Conservation (phyloP, 768 basidiomycete species). For the Tricholoma sp. region DNA sequence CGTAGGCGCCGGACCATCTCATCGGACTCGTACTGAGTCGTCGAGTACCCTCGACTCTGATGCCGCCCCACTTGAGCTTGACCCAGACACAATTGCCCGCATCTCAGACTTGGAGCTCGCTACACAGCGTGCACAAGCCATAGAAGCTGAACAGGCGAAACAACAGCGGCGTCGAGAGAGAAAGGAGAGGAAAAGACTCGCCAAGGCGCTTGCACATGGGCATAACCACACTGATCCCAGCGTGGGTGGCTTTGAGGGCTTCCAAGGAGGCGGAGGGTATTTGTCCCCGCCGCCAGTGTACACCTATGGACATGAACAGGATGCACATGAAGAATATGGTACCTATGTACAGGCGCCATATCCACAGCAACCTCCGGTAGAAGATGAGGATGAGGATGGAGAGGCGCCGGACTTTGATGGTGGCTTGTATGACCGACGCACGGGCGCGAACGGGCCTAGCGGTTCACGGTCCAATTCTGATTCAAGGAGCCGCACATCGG, state of each 20-base stretch:
- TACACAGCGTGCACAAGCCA: constrained; percentile 31
- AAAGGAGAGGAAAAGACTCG: constrained; percentile 24
- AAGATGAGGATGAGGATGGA: background rate
- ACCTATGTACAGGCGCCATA: background rate
- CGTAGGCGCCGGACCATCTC: background rate
- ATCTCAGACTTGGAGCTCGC: constrained; percentile 40
- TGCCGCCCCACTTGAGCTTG: constrained; percentile 50
- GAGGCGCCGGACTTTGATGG: constrained; percentile 1
- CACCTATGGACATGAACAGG: constrained; percentile 2
- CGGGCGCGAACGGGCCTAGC: background rate
- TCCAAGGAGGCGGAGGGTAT: constrained; percentile 40
- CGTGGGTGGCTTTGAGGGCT: constrained; percentile 57
- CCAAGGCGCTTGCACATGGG: constrained; percentile 31
- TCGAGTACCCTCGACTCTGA: constrained; percentile 59
- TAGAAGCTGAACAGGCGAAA: constrained; percentile 30
- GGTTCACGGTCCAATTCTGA: background rate
- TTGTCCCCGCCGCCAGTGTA: constrained; percentile 5
- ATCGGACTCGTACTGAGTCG: constrained; percentile 5
- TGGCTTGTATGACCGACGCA: background rate
- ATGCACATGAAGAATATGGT: background rate
- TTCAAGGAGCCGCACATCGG: background rate
- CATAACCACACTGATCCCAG: no score
- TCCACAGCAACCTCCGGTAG: background rate
- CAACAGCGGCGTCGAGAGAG: constrained; percentile 39
- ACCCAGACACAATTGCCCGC: constrained; percentile 49